phyloP scores from a whole-genome alignment of 1,284 basidiomycete genomes.

The Inonotus hispidus region DNA sequence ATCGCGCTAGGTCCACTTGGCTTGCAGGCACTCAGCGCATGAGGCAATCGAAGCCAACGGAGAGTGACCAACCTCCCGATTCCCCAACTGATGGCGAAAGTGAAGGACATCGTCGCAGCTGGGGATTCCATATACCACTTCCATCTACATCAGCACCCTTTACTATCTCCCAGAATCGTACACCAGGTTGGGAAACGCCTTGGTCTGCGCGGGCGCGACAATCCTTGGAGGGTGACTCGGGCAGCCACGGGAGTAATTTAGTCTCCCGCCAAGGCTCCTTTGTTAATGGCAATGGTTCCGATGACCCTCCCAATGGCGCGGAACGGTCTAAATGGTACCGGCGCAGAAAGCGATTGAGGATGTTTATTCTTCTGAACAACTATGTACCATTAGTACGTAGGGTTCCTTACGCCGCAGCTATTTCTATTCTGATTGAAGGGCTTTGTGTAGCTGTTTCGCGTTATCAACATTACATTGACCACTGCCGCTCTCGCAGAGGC shows the following conservation, averaged over 20 bases:
- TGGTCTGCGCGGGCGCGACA: slow-evolving; percentile 46
- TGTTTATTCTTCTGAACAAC: slow-evolving; percentile 63
- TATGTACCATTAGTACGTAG: slow-evolving; percentile 69
- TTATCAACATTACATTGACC: slow-evolving; percentile 81
- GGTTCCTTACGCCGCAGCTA: neutral
- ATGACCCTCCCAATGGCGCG: slow-evolving; percentile 31
- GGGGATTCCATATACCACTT: slow-evolving; percentile 35
- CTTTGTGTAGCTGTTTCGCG: slow-evolving; percentile 65
- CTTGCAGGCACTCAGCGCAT: slow-evolving; percentile 9
- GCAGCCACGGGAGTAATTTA: slow-evolving; percentile 1
- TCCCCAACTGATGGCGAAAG: slow-evolving; percentile 22
- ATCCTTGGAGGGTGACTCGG: slow-evolving; percentile 19
- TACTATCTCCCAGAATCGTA: slow-evolving; percentile 48
- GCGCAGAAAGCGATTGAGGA: slow-evolving; percentile 49
- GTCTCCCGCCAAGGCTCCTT: slow-evolving; percentile 28
- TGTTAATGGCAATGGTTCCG: slow-evolving; percentile 31
- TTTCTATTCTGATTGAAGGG: slow-evolving; percentile 18
- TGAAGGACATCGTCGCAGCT: slow-evolving; percentile 23
- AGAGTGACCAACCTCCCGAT: slow-evolving; percentile 16
- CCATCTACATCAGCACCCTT: slow-evolving; percentile 37
- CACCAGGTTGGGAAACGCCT: slow-evolving; percentile 64
- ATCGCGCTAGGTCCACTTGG: slow-evolving; percentile 13
- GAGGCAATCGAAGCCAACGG: slow-evolving; percentile 16
- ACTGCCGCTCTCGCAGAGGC: slow-evolving; percentile 77
- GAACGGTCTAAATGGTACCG: slow-evolving; percentile 32